phyloP scores from a whole-genome alignment of 2,329 filamentous ascomycete genomes.

The Aureobasidium lini region DNA sequence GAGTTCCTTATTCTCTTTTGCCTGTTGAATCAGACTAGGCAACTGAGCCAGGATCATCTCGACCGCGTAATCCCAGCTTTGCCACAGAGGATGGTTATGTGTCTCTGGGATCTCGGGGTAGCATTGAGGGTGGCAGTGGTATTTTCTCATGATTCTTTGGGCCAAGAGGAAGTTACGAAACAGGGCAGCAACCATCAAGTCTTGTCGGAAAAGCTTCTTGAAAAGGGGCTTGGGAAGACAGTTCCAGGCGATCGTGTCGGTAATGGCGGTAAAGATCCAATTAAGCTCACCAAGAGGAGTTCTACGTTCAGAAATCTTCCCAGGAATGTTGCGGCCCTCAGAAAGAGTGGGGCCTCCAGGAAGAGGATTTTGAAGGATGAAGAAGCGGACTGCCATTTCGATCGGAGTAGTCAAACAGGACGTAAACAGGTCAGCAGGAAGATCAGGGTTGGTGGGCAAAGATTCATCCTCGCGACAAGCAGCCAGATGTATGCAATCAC shows the following conservation, averaged over 20 bases:
- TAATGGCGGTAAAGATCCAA: constrained; percentile 99
- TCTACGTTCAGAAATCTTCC: constrained; percentile 81
- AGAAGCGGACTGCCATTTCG: constrained; percentile 93
- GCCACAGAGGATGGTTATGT: constrained; percentile 90
- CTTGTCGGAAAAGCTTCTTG: constrained; percentile 93
- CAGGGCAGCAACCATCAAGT: constrained; percentile 96
- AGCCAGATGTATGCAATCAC: constrained; percentile 85
- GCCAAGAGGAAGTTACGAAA: constrained; percentile 94
- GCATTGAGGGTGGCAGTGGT: constrained; percentile 90
- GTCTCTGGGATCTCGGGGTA: constrained; percentile 89
- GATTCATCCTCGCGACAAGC: constrained; percentile 88
- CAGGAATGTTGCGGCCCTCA: constrained; percentile 80
- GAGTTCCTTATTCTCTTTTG: constrained; percentile 70
- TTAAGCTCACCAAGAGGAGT: constrained; percentile 94
- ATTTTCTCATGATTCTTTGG: constrained; percentile 91
- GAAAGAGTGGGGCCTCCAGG: constrained; percentile 60
- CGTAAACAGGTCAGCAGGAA: constrained; percentile 93
- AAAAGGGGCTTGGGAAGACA: constrained; percentile 83
- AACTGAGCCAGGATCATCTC: constrained; percentile 91
- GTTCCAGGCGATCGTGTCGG: constrained; percentile 98
- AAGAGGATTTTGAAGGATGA: constrained; percentile 84
- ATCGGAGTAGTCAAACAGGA: constrained; percentile 95
- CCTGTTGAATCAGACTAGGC: constrained; percentile 68
- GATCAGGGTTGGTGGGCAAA: constrained; percentile 83
- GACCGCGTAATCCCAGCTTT: constrained; percentile 94